Conservation (phyloP, 345 rosid genomes). For the Melaleuca alternifolia region DNA sequence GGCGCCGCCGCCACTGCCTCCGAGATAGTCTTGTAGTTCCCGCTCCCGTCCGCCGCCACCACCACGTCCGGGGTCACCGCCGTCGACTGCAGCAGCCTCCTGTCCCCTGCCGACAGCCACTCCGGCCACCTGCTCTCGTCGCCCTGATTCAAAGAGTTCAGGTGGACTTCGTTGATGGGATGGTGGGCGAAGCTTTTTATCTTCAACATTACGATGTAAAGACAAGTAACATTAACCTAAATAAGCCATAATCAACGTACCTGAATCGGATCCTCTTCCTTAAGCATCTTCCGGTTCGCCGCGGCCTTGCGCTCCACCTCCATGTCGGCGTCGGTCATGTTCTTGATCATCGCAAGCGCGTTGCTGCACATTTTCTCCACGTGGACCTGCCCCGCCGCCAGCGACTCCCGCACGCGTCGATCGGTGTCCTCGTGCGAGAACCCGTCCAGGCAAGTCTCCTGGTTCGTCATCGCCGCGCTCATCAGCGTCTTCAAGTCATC, state of each 20-base stretch:
- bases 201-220: neutral
- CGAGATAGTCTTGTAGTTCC: conserved; percentile 40
- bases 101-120: conserved; percentile 62
- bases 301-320: neutral
- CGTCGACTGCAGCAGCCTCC: conserved; percentile 55
- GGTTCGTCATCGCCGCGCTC: conserved; percentile 91
- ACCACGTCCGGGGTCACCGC: conserved; percentile 48
- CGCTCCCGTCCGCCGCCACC: conserved; percentile 89
- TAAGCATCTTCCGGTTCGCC: conserved; percentile 1
- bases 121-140: conserved; percentile 41
- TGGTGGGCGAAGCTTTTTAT: neutral
- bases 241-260: neutral
- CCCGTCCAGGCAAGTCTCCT: conserved; percentile 82
- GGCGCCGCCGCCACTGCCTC: conserved; percentile 81
- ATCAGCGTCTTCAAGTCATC: conserved; percentile 71
- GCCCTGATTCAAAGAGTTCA: neutral
- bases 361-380: conserved; percentile 19
- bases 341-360: conserved; percentile 20
- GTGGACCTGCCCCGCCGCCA: conserved; percentile 26
- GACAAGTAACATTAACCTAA: neutral
- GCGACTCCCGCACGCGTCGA: conserved; percentile 22
- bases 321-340: conserved; percentile 26
- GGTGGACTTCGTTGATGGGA: neutral
- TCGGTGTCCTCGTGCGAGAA: conserved; percentile 54
- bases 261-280: neutral